These are phyloP conservation scores for Nitzschia sp. DNA, from an alignment of 108 stramenopile species.

Conservation along the genomic window DNA sequence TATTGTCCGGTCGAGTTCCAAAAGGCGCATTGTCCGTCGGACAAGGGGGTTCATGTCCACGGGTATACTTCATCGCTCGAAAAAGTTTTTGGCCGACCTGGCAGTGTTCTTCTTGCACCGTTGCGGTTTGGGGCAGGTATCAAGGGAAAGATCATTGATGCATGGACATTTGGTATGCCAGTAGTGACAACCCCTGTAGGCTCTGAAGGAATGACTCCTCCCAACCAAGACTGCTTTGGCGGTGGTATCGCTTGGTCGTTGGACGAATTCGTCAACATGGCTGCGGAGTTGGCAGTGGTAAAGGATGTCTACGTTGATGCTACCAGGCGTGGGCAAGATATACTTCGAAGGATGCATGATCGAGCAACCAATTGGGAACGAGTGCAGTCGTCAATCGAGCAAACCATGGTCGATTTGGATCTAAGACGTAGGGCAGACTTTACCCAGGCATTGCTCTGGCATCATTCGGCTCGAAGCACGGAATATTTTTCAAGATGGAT, in stretches of 20 bases:
- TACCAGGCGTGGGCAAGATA: constrained; percentile 12
- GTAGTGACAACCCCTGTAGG: constrained; percentile 80
- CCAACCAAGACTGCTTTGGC: constrained; percentile 38
- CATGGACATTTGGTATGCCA: constrained; percentile 73
- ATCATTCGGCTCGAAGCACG: constrained; percentile 57
- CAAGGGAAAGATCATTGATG: constrained; percentile 85
- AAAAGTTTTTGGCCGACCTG: constrained; percentile 21
- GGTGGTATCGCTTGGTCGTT: constrained; percentile 40
- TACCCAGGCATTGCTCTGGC: constrained; percentile 56
- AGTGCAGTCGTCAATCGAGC: constrained; percentile 23
- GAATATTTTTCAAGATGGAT: constrained; percentile 82
- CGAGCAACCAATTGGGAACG: constrained; percentile 24
- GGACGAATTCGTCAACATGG: constrained; percentile 45
- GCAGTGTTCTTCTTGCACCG: constrained; percentile 63
- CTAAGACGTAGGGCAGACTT: constrained; percentile 43
- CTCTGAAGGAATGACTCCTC: constrained; percentile 58
- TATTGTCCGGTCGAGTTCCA: constrained; percentile 43
- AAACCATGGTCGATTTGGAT: constrained; percentile 17
- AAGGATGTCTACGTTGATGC: constrained; percentile 28
- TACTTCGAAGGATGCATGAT: constrained; percentile 38
- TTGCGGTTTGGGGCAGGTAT: constrained; percentile 84
- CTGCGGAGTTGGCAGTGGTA: constrained; percentile 44
- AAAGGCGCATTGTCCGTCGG: constrained; percentile 28
- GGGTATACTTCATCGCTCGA: constrained; percentile 50
- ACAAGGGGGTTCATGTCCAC: constrained; percentile 54